Percentiles rank a stretch among this genome's conserved stretches.
These are phyloP conservation scores for Ophiobolus disseminans DNA, from an alignment of 2,329 filamentous ascomycete genomes.

Conservation along the genomic window DNA sequence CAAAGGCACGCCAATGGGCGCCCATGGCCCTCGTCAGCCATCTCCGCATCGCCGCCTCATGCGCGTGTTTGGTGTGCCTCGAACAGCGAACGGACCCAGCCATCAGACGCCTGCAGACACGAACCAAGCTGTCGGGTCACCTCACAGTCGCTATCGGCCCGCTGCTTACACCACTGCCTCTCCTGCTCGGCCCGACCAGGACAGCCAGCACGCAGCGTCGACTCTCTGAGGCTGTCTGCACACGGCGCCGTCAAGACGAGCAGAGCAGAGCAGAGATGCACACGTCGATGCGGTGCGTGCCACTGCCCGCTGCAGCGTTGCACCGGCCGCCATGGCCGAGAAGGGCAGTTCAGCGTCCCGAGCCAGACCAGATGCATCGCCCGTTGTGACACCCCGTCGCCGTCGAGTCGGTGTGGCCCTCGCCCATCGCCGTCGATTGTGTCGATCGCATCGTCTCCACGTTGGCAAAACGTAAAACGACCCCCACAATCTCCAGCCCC, in stretches of 20 bases:
- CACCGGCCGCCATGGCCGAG: background rate
- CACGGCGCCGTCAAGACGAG: no score
- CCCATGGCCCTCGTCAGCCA: no score
- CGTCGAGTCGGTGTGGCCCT: background rate
- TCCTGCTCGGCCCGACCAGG: background rate
- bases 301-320: background rate
- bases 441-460: background rate
- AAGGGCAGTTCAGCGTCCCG: background rate
- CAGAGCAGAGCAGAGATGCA: background rate
- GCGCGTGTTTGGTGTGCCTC: no score
- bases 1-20: no score
- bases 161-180: background rate
- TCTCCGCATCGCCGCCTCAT: no score
- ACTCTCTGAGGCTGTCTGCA: background rate
- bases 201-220: background rate
- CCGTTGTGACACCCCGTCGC: background rate
- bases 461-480: slow-evolving; percentile 4
- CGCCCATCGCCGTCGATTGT: background rate
- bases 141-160: no score
- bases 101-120: slow-evolving; percentile 2
- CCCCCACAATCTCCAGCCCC: slow-evolving; percentile 6
- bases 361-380: background rate
- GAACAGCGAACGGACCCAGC: background rate
- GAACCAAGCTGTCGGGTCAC: slow-evolving; percentile 6
- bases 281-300: background rate